Conservation (phyloP, 2,329 filamentous ascomycete genomes). For the Sclerotinia subarctica region DNA sequence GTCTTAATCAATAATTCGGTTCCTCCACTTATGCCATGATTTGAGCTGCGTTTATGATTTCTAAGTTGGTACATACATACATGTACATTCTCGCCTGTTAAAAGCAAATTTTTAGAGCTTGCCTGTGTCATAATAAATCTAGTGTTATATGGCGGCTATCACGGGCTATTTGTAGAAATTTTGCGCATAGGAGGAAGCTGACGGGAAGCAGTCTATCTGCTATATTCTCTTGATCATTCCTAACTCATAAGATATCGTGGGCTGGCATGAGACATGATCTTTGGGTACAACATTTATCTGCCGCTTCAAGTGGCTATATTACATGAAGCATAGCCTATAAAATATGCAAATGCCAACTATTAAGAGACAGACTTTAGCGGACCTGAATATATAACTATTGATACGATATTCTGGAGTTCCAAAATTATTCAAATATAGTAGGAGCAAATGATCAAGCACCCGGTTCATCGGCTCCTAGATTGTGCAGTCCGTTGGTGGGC, state of each 20-base stretch:
- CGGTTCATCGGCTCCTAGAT: background rate
- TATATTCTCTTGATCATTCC: background rate
- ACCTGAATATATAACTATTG: background rate
- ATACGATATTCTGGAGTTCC: background rate
- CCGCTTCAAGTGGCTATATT: background rate
- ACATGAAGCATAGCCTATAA: background rate
- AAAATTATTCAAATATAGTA: background rate
- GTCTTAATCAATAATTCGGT: background rate
- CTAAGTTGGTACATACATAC: background rate
- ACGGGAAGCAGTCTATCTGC: background rate
- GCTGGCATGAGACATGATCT: background rate
- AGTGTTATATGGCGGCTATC: background rate
- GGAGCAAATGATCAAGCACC: background rate
- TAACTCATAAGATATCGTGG: background rate
- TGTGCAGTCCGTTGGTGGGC: background rate
- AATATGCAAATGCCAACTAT: background rate
- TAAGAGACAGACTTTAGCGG: background rate
- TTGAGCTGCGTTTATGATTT: background rate
- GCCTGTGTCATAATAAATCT: background rate
- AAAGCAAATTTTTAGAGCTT: background rate
- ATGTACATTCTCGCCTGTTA: background rate
- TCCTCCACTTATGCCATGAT: background rate
- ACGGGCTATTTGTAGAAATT: background rate
- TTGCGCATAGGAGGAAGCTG: background rate
- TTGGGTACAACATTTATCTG: background rate